Evolutionary conservation across 164 flowering plant species (phyloP), one percentile per base, ranked within the genome.

Genomic region (Magnolia officinalis): DNA sequence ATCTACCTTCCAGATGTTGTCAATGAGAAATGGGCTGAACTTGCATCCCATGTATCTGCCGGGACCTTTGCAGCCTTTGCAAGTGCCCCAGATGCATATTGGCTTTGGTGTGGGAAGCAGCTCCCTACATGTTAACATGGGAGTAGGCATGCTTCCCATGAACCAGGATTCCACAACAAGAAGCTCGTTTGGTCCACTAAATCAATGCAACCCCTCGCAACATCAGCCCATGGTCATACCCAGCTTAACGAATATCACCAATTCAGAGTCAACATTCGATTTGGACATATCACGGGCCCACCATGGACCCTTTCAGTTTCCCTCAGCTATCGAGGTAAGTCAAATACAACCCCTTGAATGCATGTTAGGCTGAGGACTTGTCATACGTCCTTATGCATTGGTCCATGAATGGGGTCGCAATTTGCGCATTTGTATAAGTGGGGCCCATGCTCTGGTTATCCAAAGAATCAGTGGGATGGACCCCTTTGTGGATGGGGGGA

Each of bases 21-120:
- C 97, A 26, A 86, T 91, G 95, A 88, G 90, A 84, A 92, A 90
- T 76, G 97, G 95, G 51, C 65, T 88, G 71, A 85, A 80, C 82
- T 77, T 93, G 80, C 87, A 87, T 74, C 90, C 98, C n/a, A 72
- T 88, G 83, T 86, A 87, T 83, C 78, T 87, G 26, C 91, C 96
- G 59, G 90, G 86, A 77, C 76, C 77, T 5, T 16, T 85, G 72
- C 90, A 81, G 69, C 88, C 86, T 72, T 21, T 78, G 37, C 89
- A 88, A 75, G 63, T 86, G 64, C 80, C 95, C 29, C 88, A 82
- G 63, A 78, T 78, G 78, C 76, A 81, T 67, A 76, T 78, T 77
- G 79, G 80, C 50, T 74, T 83, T 31, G 71, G 78, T 50, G 88
- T 86, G 14, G 87, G 81, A 59, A 80, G 82, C 71, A 82, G 80